Evolutionary conservation across 257 asterid genomes (phyloP).

Genomic region (Capsicum baccatum): DNA sequence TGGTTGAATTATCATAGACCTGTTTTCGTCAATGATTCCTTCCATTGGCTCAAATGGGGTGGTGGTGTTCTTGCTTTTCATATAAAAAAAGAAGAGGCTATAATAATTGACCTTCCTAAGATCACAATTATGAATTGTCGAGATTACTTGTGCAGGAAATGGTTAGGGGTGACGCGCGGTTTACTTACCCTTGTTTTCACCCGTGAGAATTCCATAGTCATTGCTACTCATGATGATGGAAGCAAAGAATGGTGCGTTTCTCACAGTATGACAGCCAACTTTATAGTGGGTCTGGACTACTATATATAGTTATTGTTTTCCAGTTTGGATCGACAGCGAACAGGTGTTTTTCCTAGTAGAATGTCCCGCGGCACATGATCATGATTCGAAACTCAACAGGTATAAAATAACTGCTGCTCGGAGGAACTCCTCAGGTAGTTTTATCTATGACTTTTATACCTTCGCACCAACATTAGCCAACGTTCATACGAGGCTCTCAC

Average conservation of each 20-base stretch:
- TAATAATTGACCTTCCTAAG: neutral
- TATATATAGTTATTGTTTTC: neutral
- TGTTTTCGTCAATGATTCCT: neutral
- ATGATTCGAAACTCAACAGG: neutral
- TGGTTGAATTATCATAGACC: neutral
- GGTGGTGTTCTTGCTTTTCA: neutral
- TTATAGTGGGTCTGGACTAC: neutral
- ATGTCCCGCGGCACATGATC: neutral
- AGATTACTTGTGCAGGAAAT: neutral
- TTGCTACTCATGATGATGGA: neutral
- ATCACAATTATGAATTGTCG: neutral
- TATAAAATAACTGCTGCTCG: too few species aligned
- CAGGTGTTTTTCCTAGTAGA: neutral
- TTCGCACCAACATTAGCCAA: neutral
- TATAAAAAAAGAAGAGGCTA: too few species aligned
- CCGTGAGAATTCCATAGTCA: neutral
- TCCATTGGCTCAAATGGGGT: neutral
- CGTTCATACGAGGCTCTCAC: neutral
- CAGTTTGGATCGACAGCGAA: neutral
- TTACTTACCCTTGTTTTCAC: neutral
- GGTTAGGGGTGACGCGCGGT: conserved; percentile 8
- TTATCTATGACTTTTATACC: too few species aligned
- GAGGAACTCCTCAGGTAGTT: too few species aligned
- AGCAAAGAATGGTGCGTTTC: neutral
- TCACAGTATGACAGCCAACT: neutral